These are phyloP conservation scores for Neurospora sp. DNA, from an alignment of 2,329 filamentous ascomycete genomes.

Conservation along the genomic window DNA sequence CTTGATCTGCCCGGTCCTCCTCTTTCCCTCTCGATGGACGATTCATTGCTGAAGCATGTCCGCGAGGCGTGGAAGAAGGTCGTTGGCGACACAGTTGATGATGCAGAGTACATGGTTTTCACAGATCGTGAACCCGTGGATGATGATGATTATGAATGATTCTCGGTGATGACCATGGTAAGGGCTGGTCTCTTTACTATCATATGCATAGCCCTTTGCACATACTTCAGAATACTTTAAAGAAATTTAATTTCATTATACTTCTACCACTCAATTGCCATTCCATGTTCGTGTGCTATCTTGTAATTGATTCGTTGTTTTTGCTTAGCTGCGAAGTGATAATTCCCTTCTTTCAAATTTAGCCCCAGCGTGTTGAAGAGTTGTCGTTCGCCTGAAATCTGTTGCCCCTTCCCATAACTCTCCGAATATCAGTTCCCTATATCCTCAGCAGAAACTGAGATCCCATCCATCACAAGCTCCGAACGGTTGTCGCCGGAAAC, in stretches of 20 bases:
- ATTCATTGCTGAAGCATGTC: slow-evolving; percentile 57
- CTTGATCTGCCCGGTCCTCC: slow-evolving; percentile 49
- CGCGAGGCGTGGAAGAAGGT: slow-evolving; percentile 60
- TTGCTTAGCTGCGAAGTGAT: background rate
- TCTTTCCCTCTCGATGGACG: slow-evolving; percentile 65
- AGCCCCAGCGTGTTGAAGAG: background rate
- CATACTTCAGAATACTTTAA: slow-evolving; percentile 1
- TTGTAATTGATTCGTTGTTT: background rate
- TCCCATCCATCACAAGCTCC: background rate
- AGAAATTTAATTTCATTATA: slow-evolving; percentile 1
- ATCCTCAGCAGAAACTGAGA: background rate
- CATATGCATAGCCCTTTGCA: background rate
- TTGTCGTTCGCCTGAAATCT: background rate
- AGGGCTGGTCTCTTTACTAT: slow-evolving; percentile 3
- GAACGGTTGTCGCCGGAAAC: background rate
- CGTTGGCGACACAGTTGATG: slow-evolving; percentile 38
- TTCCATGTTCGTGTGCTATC: background rate
- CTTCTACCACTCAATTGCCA: background rate
- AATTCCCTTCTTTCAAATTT: background rate
- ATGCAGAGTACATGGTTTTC: slow-evolving; percentile 62
- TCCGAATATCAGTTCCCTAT: background rate
- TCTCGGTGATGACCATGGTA: slow-evolving; percentile 17
- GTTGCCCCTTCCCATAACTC: background rate
- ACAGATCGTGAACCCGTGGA: slow-evolving; percentile 57
- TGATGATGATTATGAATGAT: slow-evolving; percentile 48